Percentiles rank a stretch among this genome's conserved stretches.
phyloP scores from a whole-genome alignment of 2,329 filamentous ascomycete genomes.

The Penicillium sp. region DNA sequence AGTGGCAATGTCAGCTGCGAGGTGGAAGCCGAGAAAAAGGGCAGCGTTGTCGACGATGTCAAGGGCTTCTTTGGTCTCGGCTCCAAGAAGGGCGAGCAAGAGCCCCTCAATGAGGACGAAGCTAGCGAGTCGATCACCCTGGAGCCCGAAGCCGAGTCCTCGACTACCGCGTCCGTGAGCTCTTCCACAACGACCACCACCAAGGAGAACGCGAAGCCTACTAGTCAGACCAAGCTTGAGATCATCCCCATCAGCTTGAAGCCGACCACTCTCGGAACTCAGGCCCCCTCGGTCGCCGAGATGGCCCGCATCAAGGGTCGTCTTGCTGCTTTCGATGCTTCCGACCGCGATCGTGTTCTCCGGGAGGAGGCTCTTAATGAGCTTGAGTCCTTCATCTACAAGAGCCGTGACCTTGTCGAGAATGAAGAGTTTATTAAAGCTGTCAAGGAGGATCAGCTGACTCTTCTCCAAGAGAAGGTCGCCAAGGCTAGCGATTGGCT shows the following conservation, averaged over 20 bases:
- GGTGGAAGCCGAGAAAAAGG: slow-evolving; percentile 72
- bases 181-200: slow-evolving; percentile 54
- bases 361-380: slow-evolving; percentile 89
- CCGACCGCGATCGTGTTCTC: slow-evolving; percentile 73
- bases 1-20: slow-evolving; percentile 84
- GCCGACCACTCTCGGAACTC: slow-evolving; percentile 49
- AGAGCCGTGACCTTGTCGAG: slow-evolving; percentile 77
- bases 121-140: slow-evolving; percentile 52
- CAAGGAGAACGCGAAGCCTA: slow-evolving; percentile 45
- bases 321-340: slow-evolving; percentile 80
- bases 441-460: slow-evolving; percentile 69
- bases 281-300: slow-evolving; percentile 38
- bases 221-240: slow-evolving; percentile 51
- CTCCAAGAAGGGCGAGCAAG: slow-evolving; percentile 83
- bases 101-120: slow-evolving; percentile 63
- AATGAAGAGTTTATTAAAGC: slow-evolving; percentile 71
- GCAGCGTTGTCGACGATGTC: slow-evolving; percentile 84
- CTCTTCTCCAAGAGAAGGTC: slow-evolving; percentile 67
- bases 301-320: slow-evolving; percentile 65
- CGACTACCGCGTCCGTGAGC: slow-evolving; percentile 45
- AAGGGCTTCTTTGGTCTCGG: slow-evolving; percentile 97
- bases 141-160: slow-evolving; percentile 50
- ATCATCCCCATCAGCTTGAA: slow-evolving; percentile 55
- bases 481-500: slow-evolving; percentile 82
- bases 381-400: slow-evolving; percentile 92